phyloP scores from a whole-genome alignment of 805 yeast species.

The Yarrowia sp. region DNA sequence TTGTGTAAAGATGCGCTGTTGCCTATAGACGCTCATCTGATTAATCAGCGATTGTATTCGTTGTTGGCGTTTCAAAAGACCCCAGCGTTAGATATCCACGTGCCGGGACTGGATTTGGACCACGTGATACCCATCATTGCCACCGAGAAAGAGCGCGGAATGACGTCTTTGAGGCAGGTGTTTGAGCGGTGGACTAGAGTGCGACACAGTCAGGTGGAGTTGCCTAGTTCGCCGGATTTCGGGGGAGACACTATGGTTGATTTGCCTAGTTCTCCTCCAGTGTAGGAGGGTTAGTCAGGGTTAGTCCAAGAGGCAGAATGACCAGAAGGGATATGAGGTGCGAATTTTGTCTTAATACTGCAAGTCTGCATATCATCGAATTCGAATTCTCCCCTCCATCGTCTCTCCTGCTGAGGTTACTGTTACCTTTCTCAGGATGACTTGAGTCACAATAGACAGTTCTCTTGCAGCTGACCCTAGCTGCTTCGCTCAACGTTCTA shows the following conservation, averaged over 20 bases:
- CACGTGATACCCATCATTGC: slow-evolving; percentile 8
- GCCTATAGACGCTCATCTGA: slow-evolving; percentile 23
- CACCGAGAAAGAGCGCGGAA: not conserved
- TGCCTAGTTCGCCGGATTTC: slow-evolving; percentile 20
- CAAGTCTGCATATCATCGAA: too few relatives aligned
- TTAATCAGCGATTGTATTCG: slow-evolving; percentile 23
- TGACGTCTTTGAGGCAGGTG: slow-evolving; percentile 2
- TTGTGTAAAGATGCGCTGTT: slow-evolving; percentile 1
- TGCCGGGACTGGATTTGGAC: slow-evolving; percentile 18
- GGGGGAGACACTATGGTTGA: not conserved
- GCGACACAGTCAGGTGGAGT: not conserved
- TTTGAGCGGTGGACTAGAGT: slow-evolving; percentile 23
- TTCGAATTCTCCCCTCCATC: too few relatives aligned
- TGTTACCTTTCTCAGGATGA: too few relatives aligned
- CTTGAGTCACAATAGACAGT: too few relatives aligned
- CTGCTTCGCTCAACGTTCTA: too few relatives aligned
- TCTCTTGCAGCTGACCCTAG: too few relatives aligned
- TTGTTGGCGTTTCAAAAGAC: not conserved
- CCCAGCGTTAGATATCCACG: slow-evolving; percentile 12
- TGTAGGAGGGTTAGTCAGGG: too few relatives aligned
- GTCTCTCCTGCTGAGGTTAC: too few relatives aligned
- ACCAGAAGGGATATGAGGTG: too few relatives aligned
- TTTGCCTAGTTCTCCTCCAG: not conserved
- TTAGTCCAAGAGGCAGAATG: too few relatives aligned
- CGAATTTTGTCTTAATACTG: too few relatives aligned